phyloP scores from a whole-genome alignment of 2,329 filamentous ascomycete genomes.

The Akanthomyces dipterigenus region DNA sequence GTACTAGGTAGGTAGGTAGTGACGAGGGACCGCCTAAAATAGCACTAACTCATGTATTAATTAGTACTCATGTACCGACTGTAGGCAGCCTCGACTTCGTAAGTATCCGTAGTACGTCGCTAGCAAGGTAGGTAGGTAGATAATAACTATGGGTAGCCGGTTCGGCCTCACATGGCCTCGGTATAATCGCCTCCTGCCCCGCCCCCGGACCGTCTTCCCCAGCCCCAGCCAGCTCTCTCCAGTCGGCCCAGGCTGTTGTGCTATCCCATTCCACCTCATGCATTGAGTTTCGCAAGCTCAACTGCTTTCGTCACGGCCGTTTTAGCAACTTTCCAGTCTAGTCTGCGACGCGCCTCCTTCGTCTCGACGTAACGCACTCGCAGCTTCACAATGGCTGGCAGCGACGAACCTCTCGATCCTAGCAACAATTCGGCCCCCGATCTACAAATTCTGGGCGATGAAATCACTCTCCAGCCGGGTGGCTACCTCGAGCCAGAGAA shows the following conservation, averaged over 20 bases:
- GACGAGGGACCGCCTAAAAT: no score
- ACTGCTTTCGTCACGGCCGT: not conserved
- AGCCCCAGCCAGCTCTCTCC: not conserved
- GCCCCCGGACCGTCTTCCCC: constrained; percentile 8
- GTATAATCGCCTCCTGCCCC: constrained; percentile 5
- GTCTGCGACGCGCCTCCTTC: not conserved
- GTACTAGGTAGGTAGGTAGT: no score
- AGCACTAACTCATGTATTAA: no score
- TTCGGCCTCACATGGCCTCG: constrained; percentile 12
- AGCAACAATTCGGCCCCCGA: constrained; percentile 55
- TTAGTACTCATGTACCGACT: no score
- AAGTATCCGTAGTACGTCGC: no score
- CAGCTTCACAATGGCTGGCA: constrained; percentile 22
- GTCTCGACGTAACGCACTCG: not conserved
- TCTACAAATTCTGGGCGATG: constrained; percentile 67
- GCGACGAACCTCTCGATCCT: constrained; percentile 24
- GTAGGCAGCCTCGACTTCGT: no score
- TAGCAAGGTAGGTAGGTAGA: no score
- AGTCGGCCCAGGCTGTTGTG: not conserved
- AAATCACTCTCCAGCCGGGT: constrained; percentile 67
- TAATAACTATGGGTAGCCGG: not conserved
- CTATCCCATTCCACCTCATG: not conserved
- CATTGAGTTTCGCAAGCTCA: not conserved
- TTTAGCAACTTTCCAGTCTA: not conserved
- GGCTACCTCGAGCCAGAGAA: constrained; percentile 52